These are phyloP conservation scores for Xylariaceae sp. DNA, from an alignment of 2,329 filamentous ascomycete genomes.

Conservation along the genomic window DNA sequence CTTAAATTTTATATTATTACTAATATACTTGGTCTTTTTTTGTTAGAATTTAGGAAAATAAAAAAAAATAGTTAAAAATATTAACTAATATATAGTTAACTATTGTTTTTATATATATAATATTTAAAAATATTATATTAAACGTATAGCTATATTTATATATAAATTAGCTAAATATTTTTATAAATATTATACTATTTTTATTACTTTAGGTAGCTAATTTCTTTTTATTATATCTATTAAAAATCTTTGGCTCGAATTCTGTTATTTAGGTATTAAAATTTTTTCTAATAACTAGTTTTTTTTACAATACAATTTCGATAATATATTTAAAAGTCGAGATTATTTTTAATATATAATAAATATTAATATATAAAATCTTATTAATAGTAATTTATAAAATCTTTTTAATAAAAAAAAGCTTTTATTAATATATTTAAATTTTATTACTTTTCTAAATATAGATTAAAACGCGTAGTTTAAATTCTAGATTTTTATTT, in stretches of 20 bases:
- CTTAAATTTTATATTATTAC: too few relatives aligned
- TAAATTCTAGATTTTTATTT: conserved; percentile 1
- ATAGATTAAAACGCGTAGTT: conserved; percentile 7
- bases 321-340: background rate
- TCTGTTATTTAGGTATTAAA: conserved; percentile 4
- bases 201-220: background rate
- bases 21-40: too few relatives aligned
- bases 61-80: too few relatives aligned
- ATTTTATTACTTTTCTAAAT: conserved; percentile 1
- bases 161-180: background rate
- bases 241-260: conserved; percentile 2
- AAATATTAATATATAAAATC: conserved; percentile 3
- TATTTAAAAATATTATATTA: conserved; percentile 7
- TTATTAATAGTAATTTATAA: conserved; percentile 5
- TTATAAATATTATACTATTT: conserved; percentile 5
- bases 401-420: conserved; percentile 5
- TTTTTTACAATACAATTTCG: background rate
- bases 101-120: too few relatives aligned
- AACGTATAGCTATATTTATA: conserved; percentile 5
- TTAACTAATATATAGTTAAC: too few relatives aligned
- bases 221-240: conserved; percentile 2
- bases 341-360: background rate
- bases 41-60: too few relatives aligned
- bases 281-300: conserved; percentile 6
- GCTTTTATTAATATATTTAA: background rate